Base-by-base conservation (phyloP, 1,284 basidiomycete genomes). In the Flammula alnicola region DNA sequence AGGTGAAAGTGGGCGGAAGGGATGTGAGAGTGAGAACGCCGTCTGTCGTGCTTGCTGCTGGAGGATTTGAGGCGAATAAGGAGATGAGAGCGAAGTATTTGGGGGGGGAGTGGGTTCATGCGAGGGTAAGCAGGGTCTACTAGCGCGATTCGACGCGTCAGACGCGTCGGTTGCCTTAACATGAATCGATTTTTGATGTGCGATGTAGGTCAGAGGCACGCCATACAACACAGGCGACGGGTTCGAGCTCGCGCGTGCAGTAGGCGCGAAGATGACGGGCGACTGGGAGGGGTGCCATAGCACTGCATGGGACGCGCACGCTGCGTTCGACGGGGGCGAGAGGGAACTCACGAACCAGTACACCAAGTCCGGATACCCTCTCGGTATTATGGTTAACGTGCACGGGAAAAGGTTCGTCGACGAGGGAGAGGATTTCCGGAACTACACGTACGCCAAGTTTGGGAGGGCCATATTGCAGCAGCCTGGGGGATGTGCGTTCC, bases 351-450 rank as follows among this genome's bases (percentile, higher is more conserved):
- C 80, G 49, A 87, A 88, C 61, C 82, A 84, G 55, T 85, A 75
- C 64, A 88, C 85, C 3, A 87, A 87, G 63, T 86, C 83, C 5
- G 83, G 85, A 1, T 86, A 88, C 57, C 83, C 86, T 1, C 70
- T 86, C 4, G 84, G 85, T 1, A 71, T 88, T 45, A 86, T 85
- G 84, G 61, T 86, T 14, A 88, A 86, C 56, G 59, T 71, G 1
- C 55, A 64, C 3, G 85, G 85, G 1, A 52, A 65, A 41, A 74
- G 85, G 11, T 88, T 87, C 58, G 84, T 86, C 10, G 83, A 87
- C 55, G 85, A 88, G 63, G 84, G 84, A 35, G 77, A 78, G 54
- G 84, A 88, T 65, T 85, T 80, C 61, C 76, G 85, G 38, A 87
- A 84, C 62, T 86, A 82, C 57, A 88, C 84, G 2, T 88, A 88